These are phyloP conservation scores for Thraustochytrium sp. DNA, from an alignment of 352 stramenopile species.

Conservation along the genomic window DNA sequence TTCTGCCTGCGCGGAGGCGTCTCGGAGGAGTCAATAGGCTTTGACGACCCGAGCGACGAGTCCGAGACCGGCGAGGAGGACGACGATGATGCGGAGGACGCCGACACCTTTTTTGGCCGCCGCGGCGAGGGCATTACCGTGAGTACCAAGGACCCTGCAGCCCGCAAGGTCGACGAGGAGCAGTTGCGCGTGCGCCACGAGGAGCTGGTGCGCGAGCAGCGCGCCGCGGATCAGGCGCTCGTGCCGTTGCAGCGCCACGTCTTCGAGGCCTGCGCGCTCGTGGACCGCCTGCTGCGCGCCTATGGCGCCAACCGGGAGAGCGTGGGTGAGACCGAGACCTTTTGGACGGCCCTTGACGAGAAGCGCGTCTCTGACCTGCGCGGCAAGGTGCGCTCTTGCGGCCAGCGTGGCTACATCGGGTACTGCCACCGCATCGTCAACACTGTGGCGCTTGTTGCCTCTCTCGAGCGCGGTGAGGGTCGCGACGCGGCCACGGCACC, in stretches of 20 bases:
- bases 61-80: not conserved
- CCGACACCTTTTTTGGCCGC: not conserved
- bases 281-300: not conserved
- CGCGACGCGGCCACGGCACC: not conserved
- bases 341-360: slow-evolving; percentile 9
- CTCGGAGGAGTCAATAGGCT: slow-evolving; percentile 39
- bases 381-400: not conserved
- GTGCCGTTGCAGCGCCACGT: not conserved
- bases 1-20: slow-evolving; percentile 20
- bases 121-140: not conserved
- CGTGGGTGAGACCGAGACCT: not conserved
- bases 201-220: slow-evolving; percentile 13
- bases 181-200: not conserved
- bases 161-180: not conserved
- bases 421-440: slow-evolving; percentile 34
- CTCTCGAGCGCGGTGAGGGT: not conserved
- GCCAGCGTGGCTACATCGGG: slow-evolving; percentile 24
- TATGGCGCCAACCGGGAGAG: not conserved
- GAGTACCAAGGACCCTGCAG: not conserved
- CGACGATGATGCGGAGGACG: not conserved
- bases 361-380: not conserved
- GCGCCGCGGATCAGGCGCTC: not conserved
- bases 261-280: not conserved
- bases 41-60: not conserved
- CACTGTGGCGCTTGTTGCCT: not conserved